Conservation (phyloP, 2,329 filamentous ascomycete species). For the Apiospora saccharicola region DNA sequence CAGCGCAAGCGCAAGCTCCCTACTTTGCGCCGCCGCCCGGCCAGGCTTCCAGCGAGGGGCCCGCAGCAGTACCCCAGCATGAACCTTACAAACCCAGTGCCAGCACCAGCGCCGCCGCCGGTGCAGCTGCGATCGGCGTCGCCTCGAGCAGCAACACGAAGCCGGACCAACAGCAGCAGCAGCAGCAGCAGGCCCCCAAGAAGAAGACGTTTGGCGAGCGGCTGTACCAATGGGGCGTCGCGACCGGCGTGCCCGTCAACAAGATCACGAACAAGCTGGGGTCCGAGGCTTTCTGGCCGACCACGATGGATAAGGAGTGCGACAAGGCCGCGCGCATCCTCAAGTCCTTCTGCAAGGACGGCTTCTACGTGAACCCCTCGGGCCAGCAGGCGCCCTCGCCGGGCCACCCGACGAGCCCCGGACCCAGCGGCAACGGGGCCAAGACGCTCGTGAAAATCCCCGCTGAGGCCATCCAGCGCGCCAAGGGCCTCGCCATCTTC, state of each 20-base stretch:
- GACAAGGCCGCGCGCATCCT: constrained; percentile 90
- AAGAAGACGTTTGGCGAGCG: constrained; percentile 33
- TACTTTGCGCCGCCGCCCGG: not conserved
- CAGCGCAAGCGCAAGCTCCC: constrained; percentile 8
- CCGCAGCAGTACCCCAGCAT: not conserved
- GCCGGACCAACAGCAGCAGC: constrained; percentile 28
- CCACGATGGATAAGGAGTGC: constrained; percentile 84
- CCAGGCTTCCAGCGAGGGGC: not conserved
- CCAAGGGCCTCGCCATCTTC: constrained; percentile 75
- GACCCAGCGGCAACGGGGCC: constrained; percentile 44
- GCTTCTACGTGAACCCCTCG: constrained; percentile 51
- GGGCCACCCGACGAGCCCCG: constrained; percentile 37
- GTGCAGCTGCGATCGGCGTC: not conserved
- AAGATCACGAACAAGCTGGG: constrained; percentile 82
- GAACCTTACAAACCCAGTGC: not conserved
- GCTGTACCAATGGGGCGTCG: constrained; percentile 46
- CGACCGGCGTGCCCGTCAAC: constrained; percentile 77
- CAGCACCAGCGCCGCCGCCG: not conserved
- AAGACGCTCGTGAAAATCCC: constrained; percentile 64
- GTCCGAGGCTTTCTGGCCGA: constrained; percentile 85
- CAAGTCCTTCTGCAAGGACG: constrained; percentile 80
- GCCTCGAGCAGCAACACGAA: not conserved
- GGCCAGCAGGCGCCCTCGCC: constrained; percentile 33
- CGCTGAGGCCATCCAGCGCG: constrained; percentile 67
- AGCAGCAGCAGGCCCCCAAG: constrained; percentile 32